Evolutionary conservation across 306 rosid species (phyloP).

Genomic region (Arachis hypogaea): DNA sequence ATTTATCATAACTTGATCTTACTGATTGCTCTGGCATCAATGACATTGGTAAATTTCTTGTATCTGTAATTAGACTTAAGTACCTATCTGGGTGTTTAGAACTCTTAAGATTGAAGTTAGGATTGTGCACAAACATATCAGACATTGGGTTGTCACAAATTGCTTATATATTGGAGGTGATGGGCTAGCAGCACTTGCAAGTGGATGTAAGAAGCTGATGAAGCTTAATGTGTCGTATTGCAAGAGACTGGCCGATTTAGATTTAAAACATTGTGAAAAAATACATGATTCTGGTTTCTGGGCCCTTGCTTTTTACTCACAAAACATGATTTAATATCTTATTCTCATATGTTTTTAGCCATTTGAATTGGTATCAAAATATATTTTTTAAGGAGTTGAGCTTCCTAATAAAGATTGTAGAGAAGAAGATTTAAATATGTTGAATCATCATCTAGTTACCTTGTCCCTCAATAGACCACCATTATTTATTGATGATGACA

Average conservation of each 20-base stretch:
- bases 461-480: too few relatives aligned
- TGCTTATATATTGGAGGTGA: slow-evolving; percentile 62
- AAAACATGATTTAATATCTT: slow-evolving; percentile 32
- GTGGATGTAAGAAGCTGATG: slow-evolving; percentile 57
- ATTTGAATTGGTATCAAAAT: too few relatives aligned
- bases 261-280: slow-evolving; percentile 61
- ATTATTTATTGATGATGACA: too few relatives aligned
- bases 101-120: slow-evolving; percentile 59
- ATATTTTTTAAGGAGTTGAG: too few relatives aligned
- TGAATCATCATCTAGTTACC: too few relatives aligned
- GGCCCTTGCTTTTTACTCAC: slow-evolving; percentile 60
- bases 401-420: too few relatives aligned
- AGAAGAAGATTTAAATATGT: too few relatives aligned
- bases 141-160: slow-evolving; percentile 66
- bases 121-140: slow-evolving; percentile 69
- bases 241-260: slow-evolving; percentile 63
- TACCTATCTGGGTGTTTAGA: slow-evolving; percentile 56
- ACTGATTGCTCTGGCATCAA: slow-evolving; percentile 68
- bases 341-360: too few relatives aligned
- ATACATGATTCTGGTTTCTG: slow-evolving; percentile 65
- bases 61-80: slow-evolving; percentile 28
- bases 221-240: slow-evolving; percentile 73
- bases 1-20: slow-evolving; percentile 61
- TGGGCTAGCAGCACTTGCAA: slow-evolving; percentile 57
- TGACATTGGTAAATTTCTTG: slow-evolving; percentile 50